Base-by-base conservation (phyloP, 2,329 filamentous ascomycete species). In the Venturia pyrina region DNA sequence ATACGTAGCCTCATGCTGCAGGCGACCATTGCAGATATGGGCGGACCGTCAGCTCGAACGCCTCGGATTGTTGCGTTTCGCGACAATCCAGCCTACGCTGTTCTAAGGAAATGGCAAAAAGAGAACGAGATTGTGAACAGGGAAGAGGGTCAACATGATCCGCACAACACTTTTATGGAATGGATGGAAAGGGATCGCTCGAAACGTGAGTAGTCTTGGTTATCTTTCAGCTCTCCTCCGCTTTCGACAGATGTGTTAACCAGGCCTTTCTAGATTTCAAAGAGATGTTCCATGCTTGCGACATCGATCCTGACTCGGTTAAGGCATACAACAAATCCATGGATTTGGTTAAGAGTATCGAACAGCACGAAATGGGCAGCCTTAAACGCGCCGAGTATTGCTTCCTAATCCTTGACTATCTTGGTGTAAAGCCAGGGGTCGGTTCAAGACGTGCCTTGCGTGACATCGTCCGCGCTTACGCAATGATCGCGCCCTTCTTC, bases 231-330 rank as follows among this genome's bases (percentile, higher is more conserved):
- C n/a, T 48, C 44, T 21, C 19, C 43, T 48, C 17, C 10, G 5
- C 44, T 5, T 5, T 11, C 41, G 15, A 17, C n/a, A 21, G 4
- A 7, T 2, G 3, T 48, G 6, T 15, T 48, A 21, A 48, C n/a
- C 5, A 21, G 44, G 19, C 6, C 5, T 7, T n/a, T 48, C 17
- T 63, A 75, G 72, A 71, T 8, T 78, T 80, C 70, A 79, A 81
- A 63, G 72, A 79, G 60, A 72, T 73, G 37, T 82, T 79, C 72
- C 80, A 82, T 66, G 71, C 74, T 5, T 79, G 74, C 5, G 80
- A 82, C 59, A 69, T 80, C 1, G 76, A 79, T 61, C 76, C 78
- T 0, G 73, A 43, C 15, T 43, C 75, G 3, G 75, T 75, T 17
- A 13, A 40, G 37, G 8, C 24, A 62, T 34, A 41, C 7, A 34